Base-by-base conservation (phyloP, 352 stramenopile genomes). In the Hyaloperonospora brassicae region DNA sequence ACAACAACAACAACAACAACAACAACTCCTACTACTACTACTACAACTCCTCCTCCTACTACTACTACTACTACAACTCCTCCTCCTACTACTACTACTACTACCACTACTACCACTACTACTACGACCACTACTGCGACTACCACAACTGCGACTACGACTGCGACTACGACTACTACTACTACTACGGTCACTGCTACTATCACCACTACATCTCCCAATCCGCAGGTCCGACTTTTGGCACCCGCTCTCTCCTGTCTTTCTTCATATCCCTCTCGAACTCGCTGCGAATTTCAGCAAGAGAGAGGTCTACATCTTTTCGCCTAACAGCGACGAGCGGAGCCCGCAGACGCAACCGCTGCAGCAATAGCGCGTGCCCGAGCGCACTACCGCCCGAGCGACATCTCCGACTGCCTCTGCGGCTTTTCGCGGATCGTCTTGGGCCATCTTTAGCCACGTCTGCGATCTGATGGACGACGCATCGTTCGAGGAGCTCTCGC, bases 181-280 rank as follows among this genome's bases (percentile, higher is more conserved):
- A n/a, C n/a, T n/a, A n/a, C n/a, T n/a, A n/a, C n/a, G n/a, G n/a
- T n/a, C n/a, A n/a, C 27, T 7, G 27, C 3, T 31, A 31, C 27
- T 8, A 3, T 31, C 7, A 70, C 57, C 9, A 89, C 72, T 12
- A 82, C 62, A n/a, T 66, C 61, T 42, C 82, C 72, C 12, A 76
- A 89, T 46, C 66, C 76, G 43, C 74, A 64, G 2, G 35, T 47
- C 41, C 14, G n/a, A n/a, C n/a, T n/a, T n/a, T n/a, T n/a, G n/a
- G n/a, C n/a, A n/a, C n/a, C n/a, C n/a, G n/a, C n/a, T n/a, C n/a
- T n/a, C n/a, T n/a, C n/a, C 41, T 47, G 30, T 34, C 41, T 47
- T 47, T 14, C 21, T 11, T 36, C 23, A 30, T 30, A 12, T 27
- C 23, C 13, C 42, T 47, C 12, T 22, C 31, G 1, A 47, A 36